Conservation (phyloP, 75 land plant genomes). For the Pinus albicaulis region DNA sequence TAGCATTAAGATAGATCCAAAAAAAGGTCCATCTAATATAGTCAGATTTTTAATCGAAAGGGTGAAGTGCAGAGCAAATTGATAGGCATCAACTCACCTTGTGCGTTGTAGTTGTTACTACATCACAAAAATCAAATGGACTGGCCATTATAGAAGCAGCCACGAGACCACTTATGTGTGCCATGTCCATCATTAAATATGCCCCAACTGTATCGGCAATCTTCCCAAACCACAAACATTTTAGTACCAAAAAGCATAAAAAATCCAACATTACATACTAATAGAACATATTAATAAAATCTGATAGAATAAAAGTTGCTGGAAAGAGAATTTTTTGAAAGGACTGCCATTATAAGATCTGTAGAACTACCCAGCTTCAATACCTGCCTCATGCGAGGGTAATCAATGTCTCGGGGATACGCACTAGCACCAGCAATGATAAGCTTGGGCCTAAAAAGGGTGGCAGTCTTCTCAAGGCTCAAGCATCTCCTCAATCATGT, state of each 20-base stretch:
- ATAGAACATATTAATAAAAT: neutral
- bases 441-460: constrained; percentile 78
- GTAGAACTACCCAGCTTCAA: neutral
- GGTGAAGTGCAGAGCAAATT: neutral
- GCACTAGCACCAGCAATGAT: constrained; percentile 93
- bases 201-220: constrained; percentile 90
- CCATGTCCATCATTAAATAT: constrained; percentile 98
- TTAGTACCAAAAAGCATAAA: neutral
- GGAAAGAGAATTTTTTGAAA: neutral
- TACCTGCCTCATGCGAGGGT: constrained; percentile 89
- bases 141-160: constrained; percentile 78
- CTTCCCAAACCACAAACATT: constrained; percentile 16
- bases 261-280: neutral
- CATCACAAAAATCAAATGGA: constrained; percentile 91
- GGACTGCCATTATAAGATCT: neutral
- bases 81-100: constrained; percentile 43
- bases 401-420: constrained; percentile 85
- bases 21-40: too few species aligned
- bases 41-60: neutral
- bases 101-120: constrained; percentile 94
- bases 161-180: constrained; percentile 94
- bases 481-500: constrained; percentile 85
- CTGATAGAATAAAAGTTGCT: neutral
- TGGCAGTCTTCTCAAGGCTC: constrained; percentile 87
- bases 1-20: too few species aligned